phyloP scores from a whole-genome alignment of 2,329 filamentous ascomycete species.

The Hypoxylon sp. region DNA sequence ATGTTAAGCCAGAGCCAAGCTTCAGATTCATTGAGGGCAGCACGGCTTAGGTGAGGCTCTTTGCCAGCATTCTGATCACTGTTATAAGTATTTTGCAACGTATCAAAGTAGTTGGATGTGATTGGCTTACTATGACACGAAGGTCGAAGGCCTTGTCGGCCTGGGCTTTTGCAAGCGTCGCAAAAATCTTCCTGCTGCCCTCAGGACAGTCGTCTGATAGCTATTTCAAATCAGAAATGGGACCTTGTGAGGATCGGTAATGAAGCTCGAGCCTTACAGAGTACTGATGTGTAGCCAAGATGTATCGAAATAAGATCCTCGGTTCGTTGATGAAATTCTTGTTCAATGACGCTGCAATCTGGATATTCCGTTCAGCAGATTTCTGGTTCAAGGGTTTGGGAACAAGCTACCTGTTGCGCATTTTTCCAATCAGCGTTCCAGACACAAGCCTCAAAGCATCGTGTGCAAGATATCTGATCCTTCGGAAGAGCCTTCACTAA shows the following conservation, averaged over 20 bases:
- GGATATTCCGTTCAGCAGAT: slow-evolving; percentile 15
- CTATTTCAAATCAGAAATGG: slow-evolving; percentile 35
- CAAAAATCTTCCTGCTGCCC: slow-evolving; percentile 65
- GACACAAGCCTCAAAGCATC: slow-evolving; percentile 66
- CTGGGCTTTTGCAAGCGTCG: slow-evolving; percentile 58
- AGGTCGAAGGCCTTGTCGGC: slow-evolving; percentile 47
- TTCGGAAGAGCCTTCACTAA: slow-evolving; percentile 67
- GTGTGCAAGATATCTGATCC: slow-evolving; percentile 57
- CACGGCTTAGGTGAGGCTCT: slow-evolving; percentile 7
- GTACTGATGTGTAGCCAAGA: slow-evolving; percentile 66
- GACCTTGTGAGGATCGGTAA: background rate
- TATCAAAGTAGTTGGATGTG: background rate
- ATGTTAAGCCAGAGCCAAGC: slow-evolving; percentile 47
- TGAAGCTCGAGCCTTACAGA: slow-evolving; percentile 57
- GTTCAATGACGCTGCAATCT: slow-evolving; percentile 69
- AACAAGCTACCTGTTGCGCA: slow-evolving; percentile 65
- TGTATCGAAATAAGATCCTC: slow-evolving; percentile 67
- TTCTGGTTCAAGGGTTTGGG: background rate
- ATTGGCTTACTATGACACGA: slow-evolving; percentile 33
- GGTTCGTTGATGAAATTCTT: slow-evolving; percentile 64
- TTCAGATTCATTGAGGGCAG: slow-evolving; percentile 41
- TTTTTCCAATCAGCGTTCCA: slow-evolving; percentile 68
- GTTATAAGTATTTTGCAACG: background rate
- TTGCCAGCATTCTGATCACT: slow-evolving; percentile 29
- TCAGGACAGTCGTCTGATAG: slow-evolving; percentile 53